These are phyloP conservation scores for Penicillium herquei DNA, from an alignment of 495 filamentous ascomycete species.

Conservation along the genomic window DNA sequence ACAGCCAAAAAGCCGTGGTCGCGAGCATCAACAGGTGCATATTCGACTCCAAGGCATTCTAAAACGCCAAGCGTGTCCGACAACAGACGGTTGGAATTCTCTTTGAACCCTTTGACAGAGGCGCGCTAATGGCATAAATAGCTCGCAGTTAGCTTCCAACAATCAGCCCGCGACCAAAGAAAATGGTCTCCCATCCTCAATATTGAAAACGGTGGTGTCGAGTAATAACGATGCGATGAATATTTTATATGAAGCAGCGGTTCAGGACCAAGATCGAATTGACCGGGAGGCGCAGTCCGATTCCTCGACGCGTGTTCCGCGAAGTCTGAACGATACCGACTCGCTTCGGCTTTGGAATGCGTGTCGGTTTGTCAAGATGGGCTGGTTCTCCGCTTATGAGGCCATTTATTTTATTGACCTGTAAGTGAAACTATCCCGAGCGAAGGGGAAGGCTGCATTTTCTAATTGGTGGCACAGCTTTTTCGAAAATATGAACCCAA, in stretches of 20 bases:
- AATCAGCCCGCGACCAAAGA: conserved; percentile 1
- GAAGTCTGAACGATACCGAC: conserved; percentile 12
- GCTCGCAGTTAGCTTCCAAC: background rate
- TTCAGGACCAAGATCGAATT: conserved; percentile 8
- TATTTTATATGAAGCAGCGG: conserved; percentile 36
- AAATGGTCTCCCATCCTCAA: conserved; percentile 14
- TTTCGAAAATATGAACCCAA: conserved; percentile 33
- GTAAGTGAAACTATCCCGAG: background rate
- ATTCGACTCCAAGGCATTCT: background rate
- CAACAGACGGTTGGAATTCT: background rate
- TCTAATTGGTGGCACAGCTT: conserved; percentile 17
- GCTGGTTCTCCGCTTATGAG: conserved; percentile 42
- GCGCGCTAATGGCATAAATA: background rate
- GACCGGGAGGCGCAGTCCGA: background rate
- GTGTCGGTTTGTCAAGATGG: conserved; percentile 42
- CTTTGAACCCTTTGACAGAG: background rate
- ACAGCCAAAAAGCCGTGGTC: conserved; percentile 24
- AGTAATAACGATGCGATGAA: conserved; percentile 36
- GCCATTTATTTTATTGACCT: conserved; percentile 30
- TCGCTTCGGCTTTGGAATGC: conserved; percentile 34
- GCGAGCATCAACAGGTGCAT: conserved; percentile 2
- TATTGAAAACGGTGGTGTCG: conserved; percentile 22
- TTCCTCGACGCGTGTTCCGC: background rate
- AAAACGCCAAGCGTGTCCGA: background rate
- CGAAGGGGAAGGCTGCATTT: background rate